Percentiles rank a stretch among this genome's conserved stretches.
phyloP scores from a whole-genome alignment of 345 rosid species.

The Orychophragmus violaceus region DNA sequence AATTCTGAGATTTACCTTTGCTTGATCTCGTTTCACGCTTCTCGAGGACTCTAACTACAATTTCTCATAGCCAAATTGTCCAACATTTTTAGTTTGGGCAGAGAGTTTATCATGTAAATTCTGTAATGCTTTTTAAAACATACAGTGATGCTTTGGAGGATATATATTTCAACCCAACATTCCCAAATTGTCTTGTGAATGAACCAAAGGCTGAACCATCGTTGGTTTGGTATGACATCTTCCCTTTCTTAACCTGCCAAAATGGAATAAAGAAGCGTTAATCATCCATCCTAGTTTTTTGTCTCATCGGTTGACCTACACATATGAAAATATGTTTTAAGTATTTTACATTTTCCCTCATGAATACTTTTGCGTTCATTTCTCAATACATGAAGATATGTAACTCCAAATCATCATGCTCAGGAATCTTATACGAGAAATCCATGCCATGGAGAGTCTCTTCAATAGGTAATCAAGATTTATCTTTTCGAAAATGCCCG shows the following conservation, averaged over 20 bases:
- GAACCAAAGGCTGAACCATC: slow-evolving; percentile 38
- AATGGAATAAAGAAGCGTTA: slow-evolving; percentile 12
- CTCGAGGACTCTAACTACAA: slow-evolving; percentile 54
- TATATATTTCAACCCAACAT: slow-evolving; percentile 49
- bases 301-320: neutral
- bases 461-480: slow-evolving; percentile 36
- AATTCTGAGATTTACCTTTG: slow-evolving; percentile 47
- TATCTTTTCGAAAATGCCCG: slow-evolving; percentile 24
- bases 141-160: slow-evolving; percentile 69
- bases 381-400: slow-evolving; percentile 28
- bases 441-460: slow-evolving; percentile 42
- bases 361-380: slow-evolving; percentile 35
- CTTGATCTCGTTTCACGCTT: slow-evolving; percentile 67
- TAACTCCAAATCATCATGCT: slow-evolving; percentile 36
- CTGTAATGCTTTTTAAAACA: slow-evolving; percentile 85
- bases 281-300: neutral
- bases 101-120: slow-evolving; percentile 74
- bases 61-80: slow-evolving; percentile 69
- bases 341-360: slow-evolving; percentile 51
- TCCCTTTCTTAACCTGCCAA: slow-evolving; percentile 42
- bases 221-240: slow-evolving; percentile 26
- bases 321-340: neutral
- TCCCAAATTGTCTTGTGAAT: slow-evolving; percentile 32
- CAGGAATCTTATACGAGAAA: slow-evolving; percentile 42
- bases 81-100: slow-evolving; percentile 64